Evolutionary conservation across 2,329 filamentous ascomycete genomes (phyloP).

Genomic region (Lasiodiplodia theobromae): DNA sequence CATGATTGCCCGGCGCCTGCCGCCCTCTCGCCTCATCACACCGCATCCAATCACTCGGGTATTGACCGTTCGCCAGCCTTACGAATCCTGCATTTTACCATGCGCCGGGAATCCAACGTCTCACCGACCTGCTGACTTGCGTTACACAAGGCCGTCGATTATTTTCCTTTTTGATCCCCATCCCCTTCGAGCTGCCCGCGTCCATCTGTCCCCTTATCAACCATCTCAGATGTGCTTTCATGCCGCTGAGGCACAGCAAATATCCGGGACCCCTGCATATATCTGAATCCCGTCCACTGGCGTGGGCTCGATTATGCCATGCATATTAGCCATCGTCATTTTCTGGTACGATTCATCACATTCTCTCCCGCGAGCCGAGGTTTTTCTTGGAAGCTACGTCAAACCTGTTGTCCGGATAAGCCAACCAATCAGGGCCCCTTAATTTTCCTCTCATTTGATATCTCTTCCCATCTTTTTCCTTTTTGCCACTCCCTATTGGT

Average conservation of each 20-base stretch:
- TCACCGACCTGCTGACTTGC: not conserved
- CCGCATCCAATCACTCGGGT: not conserved
- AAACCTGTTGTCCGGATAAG: not conserved
- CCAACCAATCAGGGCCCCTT: not conserved
- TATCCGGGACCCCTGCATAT: slow-evolving; percentile 15
- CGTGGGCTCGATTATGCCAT: not conserved
- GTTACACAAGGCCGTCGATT: not conserved
- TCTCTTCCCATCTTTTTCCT: not conserved
- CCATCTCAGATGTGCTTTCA: not conserved
- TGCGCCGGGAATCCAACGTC: slow-evolving; percentile 11
- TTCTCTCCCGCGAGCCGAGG: not conserved
- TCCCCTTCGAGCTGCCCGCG: not conserved
- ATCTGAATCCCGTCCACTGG: slow-evolving; percentile 2
- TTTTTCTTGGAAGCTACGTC: not conserved
- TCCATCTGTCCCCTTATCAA: not conserved
- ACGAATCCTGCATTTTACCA: slow-evolving; percentile 15
- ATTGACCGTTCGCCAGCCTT: slow-evolving; percentile 6
- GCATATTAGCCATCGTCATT: not conserved
- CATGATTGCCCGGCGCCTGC: slow-evolving; percentile 12
- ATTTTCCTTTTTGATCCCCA: not conserved
- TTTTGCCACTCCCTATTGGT: not conserved
- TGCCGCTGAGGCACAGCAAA: not conserved
- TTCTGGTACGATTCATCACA: not conserved
- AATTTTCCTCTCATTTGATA: not conserved
- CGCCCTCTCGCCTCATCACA: slow-evolving; percentile 20